Base-by-base conservation (phyloP, 164 flowering plant species). In the Aristolochia fimbriata region DNA sequence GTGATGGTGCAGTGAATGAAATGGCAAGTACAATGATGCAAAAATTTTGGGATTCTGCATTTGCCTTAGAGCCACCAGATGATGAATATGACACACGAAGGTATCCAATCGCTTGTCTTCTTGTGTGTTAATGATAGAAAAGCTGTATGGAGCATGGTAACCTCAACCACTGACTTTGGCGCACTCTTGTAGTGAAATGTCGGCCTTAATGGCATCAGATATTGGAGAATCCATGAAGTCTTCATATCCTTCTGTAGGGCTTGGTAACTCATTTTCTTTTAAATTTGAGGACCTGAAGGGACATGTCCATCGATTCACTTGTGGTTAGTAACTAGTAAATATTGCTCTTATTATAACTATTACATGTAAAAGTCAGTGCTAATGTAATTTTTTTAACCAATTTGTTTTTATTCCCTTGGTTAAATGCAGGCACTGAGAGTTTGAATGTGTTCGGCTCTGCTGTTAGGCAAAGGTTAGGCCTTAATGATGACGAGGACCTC, bases 1-100 rank as follows among this genome's bases (percentile, higher is more conserved):
- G 88, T 73, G 77, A 92, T 47, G 97, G 84, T 64, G 73, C 85
- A 71, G 95, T 76, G 57, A 89, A 84, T 76, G 94, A 84, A 58
- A 69, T 86, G 80, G 82, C 98, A 65, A 90, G 61, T 68, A 80
- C 96, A 25, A 84, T 89, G 86, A 86, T 93, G 98, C 98, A 90
- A 67, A 90, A 80, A 73, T 93, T 93, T 67, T 93, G 98, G 97
- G 98, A 93, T 68, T 93, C 98, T 57, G 94, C 97, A 12, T 85
- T 92, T 66, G 78, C 83, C 55, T 64, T 86, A 55, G 98, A 89
- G 62, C 82, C 94, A 47, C 81, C 88, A 14, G 97, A 93, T 65
- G 96, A 93, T 75, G 78, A 68, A 22, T 86, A 54, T 77, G 98
- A 93, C 56, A 83, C 86, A 1, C 94, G 78, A 0, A 93, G 98